Evolutionary conservation across 345 rosid species (phyloP), one percentile per base, ranked within the genome.

Genomic region (Salix arbutifolia): DNA sequence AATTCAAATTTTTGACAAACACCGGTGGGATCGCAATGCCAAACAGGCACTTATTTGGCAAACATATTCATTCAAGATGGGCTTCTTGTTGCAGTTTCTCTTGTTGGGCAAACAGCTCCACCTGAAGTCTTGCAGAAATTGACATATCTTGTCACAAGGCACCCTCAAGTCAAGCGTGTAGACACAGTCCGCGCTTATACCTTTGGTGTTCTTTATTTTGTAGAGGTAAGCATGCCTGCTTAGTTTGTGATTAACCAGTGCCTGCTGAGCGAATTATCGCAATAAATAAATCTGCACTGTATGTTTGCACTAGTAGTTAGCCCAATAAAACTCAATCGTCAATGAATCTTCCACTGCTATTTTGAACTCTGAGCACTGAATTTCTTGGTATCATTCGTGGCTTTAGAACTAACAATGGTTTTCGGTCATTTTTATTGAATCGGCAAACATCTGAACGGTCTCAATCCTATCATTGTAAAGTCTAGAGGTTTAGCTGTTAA

Each of bases 101-200:
- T 93, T 61, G 90, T 96, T 23, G 99, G 99, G 75, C 91, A 96
- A 81, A 85, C 98, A 53, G 99, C 99, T 33, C 83, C 98, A 64
- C 96, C 97, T 0, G 94, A 96, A 77, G 78, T 96, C 76, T 60
- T 93, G 48, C 99, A 93, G 70, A 91, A 93, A 73, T 48, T 93
- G 38, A 96, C 98, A 6, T 93, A 96, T 72, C 84, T 91, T 69
- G 94, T 90, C 30, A 65, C 87, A 75, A 83, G 91, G 75, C 98
- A 93, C 78, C 93, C 93, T 13, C 79, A 76, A 72, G 86, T 96
- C 83, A 90, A 90, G 85, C 93, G 88, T 14, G 85, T 96, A 0
- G 99, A 93, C 70, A 96, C 99, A 2, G 96, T 96, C 31, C 97
- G 97, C 8, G 97, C 99, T 46, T 95, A 95, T 82, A 90, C 97